Evolutionary conservation across 768 basidiomycete genomes (phyloP).

Genomic region (Termitomyces sp.): DNA sequence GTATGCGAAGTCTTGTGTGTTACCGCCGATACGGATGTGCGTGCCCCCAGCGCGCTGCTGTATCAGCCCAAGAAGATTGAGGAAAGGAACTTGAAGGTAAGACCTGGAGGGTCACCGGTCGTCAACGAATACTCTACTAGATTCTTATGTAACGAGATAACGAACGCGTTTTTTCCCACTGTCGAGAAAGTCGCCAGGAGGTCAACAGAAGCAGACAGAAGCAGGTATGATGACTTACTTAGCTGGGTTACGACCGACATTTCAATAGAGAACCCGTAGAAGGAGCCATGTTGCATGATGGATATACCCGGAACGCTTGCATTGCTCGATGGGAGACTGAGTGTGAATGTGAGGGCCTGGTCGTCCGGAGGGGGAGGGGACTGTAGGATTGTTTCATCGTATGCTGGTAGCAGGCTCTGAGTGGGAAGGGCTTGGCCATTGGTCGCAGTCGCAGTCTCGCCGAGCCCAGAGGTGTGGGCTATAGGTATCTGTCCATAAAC

Average conservation of each 20-base stretch:
- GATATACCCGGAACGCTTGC: constrained; percentile 33
- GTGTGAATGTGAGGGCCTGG: constrained; percentile 39
- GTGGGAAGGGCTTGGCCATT: constrained; percentile 24
- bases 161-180: constrained; percentile 57
- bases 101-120: constrained; percentile 35
- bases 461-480: constrained; percentile 16
- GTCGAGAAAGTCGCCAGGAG: constrained; percentile 6
- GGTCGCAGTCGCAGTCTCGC: constrained; percentile 17
- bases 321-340: constrained; percentile 39
- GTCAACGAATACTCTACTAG: constrained; percentile 5
- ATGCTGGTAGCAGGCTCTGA: constrained; percentile 42
- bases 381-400: constrained; percentile 48
- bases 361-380: constrained; percentile 51
- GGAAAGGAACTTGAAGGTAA: constrained; percentile 51
- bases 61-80: constrained; percentile 65
- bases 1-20: constrained; percentile 57
- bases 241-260: constrained; percentile 69
- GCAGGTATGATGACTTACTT: constrained; percentile 46
- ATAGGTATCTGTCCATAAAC: constrained; percentile 33
- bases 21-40: constrained; percentile 61
- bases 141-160: background rate
- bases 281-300: constrained; percentile 48
- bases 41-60: constrained; percentile 53
- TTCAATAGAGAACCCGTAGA: constrained; percentile 76
- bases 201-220: background rate